These are phyloP conservation scores for Tolypocladium tundrense DNA, from an alignment of 2,329 filamentous ascomycete species.

Conservation along the genomic window DNA sequence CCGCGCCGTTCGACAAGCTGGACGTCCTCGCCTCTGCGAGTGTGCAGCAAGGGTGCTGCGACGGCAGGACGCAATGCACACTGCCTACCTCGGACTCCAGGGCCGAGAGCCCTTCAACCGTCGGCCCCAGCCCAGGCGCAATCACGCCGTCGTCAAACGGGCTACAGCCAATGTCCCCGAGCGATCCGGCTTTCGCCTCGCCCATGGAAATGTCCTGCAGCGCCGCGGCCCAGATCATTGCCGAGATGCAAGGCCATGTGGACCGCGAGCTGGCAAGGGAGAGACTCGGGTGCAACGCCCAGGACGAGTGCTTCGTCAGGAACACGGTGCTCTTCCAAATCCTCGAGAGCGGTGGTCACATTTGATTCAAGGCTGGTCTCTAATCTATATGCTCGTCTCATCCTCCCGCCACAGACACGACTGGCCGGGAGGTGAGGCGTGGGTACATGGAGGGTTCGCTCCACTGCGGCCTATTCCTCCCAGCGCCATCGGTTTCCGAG, in stretches of 20 bases:
- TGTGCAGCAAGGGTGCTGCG: conserved; percentile 16
- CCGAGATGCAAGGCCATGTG: conserved; percentile 25
- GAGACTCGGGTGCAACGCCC: conserved; percentile 17
- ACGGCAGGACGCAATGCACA: conserved; percentile 10
- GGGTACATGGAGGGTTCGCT: not conserved
- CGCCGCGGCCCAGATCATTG: conserved; percentile 25
- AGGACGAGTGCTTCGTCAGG: conserved; percentile 19
- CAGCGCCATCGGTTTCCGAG: conserved; percentile 44
- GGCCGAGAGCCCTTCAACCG: conserved; percentile 11
- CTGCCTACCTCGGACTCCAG: conserved; percentile 10
- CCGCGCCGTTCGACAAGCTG: conserved; percentile 21
- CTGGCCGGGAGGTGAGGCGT: not conserved
- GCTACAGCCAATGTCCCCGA: conserved; percentile 5
- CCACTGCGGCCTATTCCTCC: conserved; percentile 19
- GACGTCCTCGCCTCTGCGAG: conserved; percentile 29
- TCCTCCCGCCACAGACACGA: not conserved
- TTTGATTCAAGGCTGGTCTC: not conserved
- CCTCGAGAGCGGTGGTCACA: conserved; percentile 14
- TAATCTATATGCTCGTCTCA: not conserved
- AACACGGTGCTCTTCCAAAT: conserved; percentile 23
- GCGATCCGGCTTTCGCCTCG: conserved; percentile 10
- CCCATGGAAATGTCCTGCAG: conserved; percentile 24
- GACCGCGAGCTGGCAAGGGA: conserved; percentile 15
- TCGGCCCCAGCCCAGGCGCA: conserved; percentile 11
- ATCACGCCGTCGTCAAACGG: conserved; percentile 9